These are phyloP conservation scores for Blastobotrys petasosporus DNA, from an alignment of 1,139 yeast genomes.

Conservation along the genomic window DNA sequence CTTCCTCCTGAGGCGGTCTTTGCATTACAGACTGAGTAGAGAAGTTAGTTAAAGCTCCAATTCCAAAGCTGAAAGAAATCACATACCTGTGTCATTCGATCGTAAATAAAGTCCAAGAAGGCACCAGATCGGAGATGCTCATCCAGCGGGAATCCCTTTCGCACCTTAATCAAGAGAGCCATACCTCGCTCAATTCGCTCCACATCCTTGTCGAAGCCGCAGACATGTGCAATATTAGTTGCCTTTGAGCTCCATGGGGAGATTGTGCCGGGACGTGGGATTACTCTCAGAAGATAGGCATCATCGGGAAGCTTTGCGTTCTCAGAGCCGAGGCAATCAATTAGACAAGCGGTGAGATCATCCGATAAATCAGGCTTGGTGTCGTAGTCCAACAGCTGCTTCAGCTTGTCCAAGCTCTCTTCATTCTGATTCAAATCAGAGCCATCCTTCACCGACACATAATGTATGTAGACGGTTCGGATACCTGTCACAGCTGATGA, in stretches of 20 bases:
- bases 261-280: slow-evolving; percentile 93
- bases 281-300: slow-evolving; percentile 60
- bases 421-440: slow-evolving; percentile 30
- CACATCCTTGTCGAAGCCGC: slow-evolving; percentile 67
- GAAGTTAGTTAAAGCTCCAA: slow-evolving; percentile 20
- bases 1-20: slow-evolving; percentile 56
- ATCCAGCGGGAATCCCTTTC: slow-evolving; percentile 59
- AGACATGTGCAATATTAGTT: slow-evolving; percentile 83
- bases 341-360: slow-evolving; percentile 44
- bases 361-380: slow-evolving; percentile 52
- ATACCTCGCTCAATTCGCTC: slow-evolving; percentile 89
- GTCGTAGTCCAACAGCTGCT: slow-evolving; percentile 71
- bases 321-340: slow-evolving; percentile 17
- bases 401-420: slow-evolving; percentile 41
- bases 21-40: slow-evolving; percentile 38
- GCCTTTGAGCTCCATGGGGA: slow-evolving; percentile 99
- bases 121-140: slow-evolving; percentile 48
- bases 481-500: slow-evolving; percentile 63
- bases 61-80: slow-evolving; percentile 15
- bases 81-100: slow-evolving; percentile 84
- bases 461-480: slow-evolving; percentile 74
- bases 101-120: slow-evolving; percentile 68
- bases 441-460: slow-evolving; percentile 52
- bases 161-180: slow-evolving; percentile 62
- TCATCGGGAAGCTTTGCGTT: slow-evolving; percentile 41